These are phyloP conservation scores for Ballota nigra DNA, from an alignment of 257 asterid genomes.

Conservation along the genomic window DNA sequence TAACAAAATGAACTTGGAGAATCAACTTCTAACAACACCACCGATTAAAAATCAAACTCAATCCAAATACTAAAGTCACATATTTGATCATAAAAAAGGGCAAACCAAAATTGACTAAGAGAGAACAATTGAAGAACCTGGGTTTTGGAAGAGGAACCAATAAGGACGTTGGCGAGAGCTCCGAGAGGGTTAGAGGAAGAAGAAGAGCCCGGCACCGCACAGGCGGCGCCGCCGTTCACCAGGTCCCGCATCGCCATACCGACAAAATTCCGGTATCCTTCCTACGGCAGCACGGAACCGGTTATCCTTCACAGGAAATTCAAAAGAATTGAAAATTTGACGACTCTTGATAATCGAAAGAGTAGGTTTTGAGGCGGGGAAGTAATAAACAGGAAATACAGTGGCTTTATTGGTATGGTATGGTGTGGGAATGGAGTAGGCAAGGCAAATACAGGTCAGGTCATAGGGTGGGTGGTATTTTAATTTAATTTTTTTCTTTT, in stretches of 20 bases:
- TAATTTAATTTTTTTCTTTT: not conserved
- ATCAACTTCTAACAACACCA: constrained; percentile 6
- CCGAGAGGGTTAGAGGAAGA: constrained; percentile 92
- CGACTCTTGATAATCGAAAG: not conserved
- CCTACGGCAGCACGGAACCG: constrained; percentile 16
- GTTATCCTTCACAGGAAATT: not conserved
- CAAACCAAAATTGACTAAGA: constrained; percentile 3
- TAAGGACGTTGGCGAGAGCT: constrained; percentile 79
- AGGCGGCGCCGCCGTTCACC: constrained; percentile 82
- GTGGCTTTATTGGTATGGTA: not conserved
- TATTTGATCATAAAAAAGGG: not conserved
- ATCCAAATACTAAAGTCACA: not conserved
- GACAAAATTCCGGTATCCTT: constrained; percentile 14
- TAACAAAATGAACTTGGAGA: not conserved
- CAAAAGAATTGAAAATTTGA: not conserved
- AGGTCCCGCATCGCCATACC: constrained; percentile 92
- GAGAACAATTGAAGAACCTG: constrained; percentile 43
- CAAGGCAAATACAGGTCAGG: not conserved
- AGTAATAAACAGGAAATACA: not conserved
- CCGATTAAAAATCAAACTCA: not conserved
- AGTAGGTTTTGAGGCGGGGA: not conserved
- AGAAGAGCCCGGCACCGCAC: constrained; percentile 85
- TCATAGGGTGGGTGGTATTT: not conserved
- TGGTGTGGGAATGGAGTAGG: not conserved
- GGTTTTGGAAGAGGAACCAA: constrained; percentile 94